Conservation (phyloP, 441 rosid species). For the Syzygium syzygioides region DNA sequence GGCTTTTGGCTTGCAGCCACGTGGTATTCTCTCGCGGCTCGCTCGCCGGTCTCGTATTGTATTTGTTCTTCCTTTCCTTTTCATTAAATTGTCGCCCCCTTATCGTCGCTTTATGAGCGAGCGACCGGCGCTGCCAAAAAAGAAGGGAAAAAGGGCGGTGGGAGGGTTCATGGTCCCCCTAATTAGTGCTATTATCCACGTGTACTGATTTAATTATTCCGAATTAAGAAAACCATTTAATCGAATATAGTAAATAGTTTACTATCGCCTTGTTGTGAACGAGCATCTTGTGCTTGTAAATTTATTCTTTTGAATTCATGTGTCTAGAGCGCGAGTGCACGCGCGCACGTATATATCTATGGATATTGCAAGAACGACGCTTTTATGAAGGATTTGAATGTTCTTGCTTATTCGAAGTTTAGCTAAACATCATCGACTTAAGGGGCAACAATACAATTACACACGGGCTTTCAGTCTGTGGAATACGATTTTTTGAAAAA, state of each 20-base stretch:
- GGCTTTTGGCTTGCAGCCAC: background rate
- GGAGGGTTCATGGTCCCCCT: background rate
- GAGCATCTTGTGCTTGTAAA: too few species aligned
- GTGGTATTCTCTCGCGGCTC: background rate
- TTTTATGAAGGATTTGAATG: background rate
- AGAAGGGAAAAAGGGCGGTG: too few species aligned
- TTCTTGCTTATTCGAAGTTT: background rate
- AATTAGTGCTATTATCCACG: background rate
- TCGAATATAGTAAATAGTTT: background rate
- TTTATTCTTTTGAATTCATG: too few species aligned
- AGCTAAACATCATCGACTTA: background rate
- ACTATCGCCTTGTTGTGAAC: too few species aligned
- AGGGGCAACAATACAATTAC: background rate
- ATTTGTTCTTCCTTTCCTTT: background rate
- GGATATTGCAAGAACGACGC: rapidly evolving
- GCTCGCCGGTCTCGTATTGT: background rate
- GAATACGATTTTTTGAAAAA: background rate
- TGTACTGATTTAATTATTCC: background rate
- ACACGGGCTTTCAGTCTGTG: background rate
- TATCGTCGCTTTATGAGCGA: background rate
- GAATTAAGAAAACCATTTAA: background rate
- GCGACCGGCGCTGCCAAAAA: background rate
- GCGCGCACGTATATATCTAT: background rate
- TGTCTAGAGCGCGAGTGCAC: too few species aligned
- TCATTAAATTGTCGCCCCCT: background rate